Conservation (phyloP, 768 basidiomycete species). For the Chalciporus sphaerocephalus region DNA sequence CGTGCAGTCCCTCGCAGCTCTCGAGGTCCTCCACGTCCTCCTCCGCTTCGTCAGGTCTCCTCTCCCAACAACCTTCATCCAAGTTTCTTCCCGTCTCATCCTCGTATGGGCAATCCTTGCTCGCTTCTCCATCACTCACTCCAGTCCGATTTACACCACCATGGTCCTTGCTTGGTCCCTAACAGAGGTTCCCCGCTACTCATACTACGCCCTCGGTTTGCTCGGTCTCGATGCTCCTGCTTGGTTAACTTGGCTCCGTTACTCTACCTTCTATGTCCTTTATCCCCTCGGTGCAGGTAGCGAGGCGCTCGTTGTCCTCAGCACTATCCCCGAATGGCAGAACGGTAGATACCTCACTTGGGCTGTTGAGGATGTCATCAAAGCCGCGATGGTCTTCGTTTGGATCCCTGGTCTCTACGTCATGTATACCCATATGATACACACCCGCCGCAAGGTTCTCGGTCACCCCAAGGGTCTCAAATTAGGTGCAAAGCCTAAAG, state of each 20-base stretch:
- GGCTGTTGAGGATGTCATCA: slow-evolving; percentile 53
- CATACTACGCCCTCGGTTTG: slow-evolving; percentile 74
- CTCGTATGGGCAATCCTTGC: slow-evolving; percentile 76
- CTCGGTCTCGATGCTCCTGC: slow-evolving; percentile 47
- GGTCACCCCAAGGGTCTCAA: slow-evolving; percentile 33
- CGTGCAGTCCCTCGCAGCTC: slow-evolving; percentile 78
- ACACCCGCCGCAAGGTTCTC: slow-evolving; percentile 51
- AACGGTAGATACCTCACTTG: slow-evolving; percentile 42
- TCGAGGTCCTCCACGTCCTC: slow-evolving; percentile 81
- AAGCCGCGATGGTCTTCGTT: slow-evolving; percentile 58
- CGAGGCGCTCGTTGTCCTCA: slow-evolving; percentile 80
- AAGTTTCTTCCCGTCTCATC: slow-evolving; percentile 78
- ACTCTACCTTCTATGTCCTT: slow-evolving; percentile 90
- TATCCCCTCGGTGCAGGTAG: slow-evolving; percentile 91
- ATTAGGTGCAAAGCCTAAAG: slow-evolving; percentile 34
- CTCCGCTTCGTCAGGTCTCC: slow-evolving; percentile 79
- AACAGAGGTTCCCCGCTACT: slow-evolving; percentile 89
- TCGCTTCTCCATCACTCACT: slow-evolving; percentile 43
- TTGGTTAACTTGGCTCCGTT: slow-evolving; percentile 73
- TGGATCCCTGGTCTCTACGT: slow-evolving; percentile 84
- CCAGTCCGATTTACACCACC: slow-evolving; percentile 76
- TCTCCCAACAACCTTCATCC: slow-evolving; percentile 66
- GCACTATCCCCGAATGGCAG: slow-evolving; percentile 60
- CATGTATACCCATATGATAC: slow-evolving; percentile 59
- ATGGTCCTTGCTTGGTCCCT: slow-evolving; percentile 93